A percentile compares a stretch with the other conserved stretches of the same genome.
Evolutionary conservation across 179 eudicot species (phyloP).

Genomic region (Actinidia arguta): DNA sequence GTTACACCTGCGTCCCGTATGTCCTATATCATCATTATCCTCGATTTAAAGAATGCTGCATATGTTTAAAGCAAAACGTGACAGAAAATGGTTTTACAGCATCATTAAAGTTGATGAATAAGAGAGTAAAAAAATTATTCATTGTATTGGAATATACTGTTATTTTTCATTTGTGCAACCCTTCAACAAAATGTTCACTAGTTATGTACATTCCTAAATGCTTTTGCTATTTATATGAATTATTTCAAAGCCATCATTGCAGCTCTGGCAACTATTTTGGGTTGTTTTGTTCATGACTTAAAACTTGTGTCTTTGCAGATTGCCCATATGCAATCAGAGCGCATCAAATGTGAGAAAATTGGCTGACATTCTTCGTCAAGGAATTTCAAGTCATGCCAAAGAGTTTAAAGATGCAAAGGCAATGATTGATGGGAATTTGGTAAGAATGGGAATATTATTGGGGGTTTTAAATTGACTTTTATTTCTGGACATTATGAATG

Average conservation of each 20-base stretch:
- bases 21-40: neutral
- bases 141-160: too few relatives aligned
- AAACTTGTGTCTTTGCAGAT: constrained; percentile 45
- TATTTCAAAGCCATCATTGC: neutral
- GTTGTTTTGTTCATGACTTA: constrained; percentile 19
- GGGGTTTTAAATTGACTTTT: neutral
- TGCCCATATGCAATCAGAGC: constrained; percentile 64
- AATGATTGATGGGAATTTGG: constrained; percentile 81
- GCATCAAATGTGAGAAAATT: constrained; percentile 43
- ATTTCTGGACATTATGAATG: neutral
- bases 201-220: neutral
- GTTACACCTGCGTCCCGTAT: neutral
- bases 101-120: neutral
- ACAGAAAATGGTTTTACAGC: neutral
- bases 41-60: neutral
- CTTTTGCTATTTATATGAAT: neutral
- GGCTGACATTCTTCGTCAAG: constrained; percentile 63
- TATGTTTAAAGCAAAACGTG: neutral
- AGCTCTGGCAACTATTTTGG: neutral
- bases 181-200: neutral
- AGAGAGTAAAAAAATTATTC: neutral
- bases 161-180: neutral
- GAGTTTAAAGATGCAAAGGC: constrained; percentile 79
- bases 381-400: constrained; percentile 64
- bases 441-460: constrained; percentile 32